A percentile compares a stretch with the other conserved stretches of the same genome.
These are phyloP conservation scores for Umbelopsis sp. DNA, from an alignment of 192 early-diverging fungal species.

Conservation along the genomic window DNA sequence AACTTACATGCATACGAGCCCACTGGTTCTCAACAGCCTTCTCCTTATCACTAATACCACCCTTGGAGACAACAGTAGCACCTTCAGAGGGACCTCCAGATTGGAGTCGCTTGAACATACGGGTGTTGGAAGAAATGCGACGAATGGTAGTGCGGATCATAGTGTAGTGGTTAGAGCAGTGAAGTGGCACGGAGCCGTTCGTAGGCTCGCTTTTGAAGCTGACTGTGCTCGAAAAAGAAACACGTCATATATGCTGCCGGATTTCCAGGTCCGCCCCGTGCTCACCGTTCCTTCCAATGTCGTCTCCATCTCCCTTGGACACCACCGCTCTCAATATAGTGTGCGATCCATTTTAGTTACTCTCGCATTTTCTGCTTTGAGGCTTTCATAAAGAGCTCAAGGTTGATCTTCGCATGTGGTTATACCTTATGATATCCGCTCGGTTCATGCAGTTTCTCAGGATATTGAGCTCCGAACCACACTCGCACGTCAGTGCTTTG, in stretches of 20 bases:
- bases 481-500: too few relatives aligned
- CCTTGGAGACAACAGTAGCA: slow-evolving; percentile 23
- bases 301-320: too few relatives aligned
- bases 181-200: background rate
- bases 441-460: too few relatives aligned
- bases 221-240: background rate
- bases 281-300: background rate
- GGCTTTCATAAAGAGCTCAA: too few relatives aligned
- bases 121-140: slow-evolving; percentile 14
- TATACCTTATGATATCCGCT: too few relatives aligned
- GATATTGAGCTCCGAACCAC: too few relatives aligned
- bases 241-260: background rate
- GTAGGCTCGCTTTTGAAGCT: background rate
- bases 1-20: slow-evolving; percentile 38
- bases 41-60: slow-evolving; percentile 38
- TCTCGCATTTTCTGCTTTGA: too few relatives aligned
- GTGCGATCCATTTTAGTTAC: too few relatives aligned
- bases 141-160: slow-evolving; percentile 15
- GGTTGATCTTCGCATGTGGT: too few relatives aligned
- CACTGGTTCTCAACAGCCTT: slow-evolving; percentile 43
- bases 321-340: too few relatives aligned
- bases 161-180: background rate
- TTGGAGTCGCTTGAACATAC: slow-evolving; percentile 4
- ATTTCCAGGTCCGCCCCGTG: background rate
- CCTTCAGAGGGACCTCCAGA: slow-evolving; percentile 22